Evolutionary conservation across 176 grass and related monocot genomes (phyloP), one percentile per base, ranked within the genome.

Genomic region (Cocos nucifera): DNA sequence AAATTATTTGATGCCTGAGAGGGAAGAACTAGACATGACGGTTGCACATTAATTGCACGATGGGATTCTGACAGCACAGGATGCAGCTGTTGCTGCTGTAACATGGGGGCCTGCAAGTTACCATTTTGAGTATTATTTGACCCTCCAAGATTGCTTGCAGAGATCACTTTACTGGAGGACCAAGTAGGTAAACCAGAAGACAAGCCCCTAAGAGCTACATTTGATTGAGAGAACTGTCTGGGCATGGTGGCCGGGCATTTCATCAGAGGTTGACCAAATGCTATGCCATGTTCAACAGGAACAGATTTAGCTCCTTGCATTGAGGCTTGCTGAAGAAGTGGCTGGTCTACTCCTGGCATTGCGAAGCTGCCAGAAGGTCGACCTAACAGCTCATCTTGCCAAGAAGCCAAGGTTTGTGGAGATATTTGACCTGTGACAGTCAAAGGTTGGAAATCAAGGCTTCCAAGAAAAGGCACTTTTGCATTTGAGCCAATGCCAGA

Each of bases 341-440:
- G 73, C 17, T 86, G 87, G 59, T 90, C 82, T 39, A 73, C 79
- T 82, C 20, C 63, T 62, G 86, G 61, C 69, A 86, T 54, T 16
- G 57, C 56, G 63, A 86, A 52, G 59, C 61, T 86, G 53, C 53
- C 53, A 30, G 82, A 77, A 30, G 82, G 78, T 67, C 80, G 87
- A 50, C 81, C 85, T 62, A 98, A 77, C 49, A 92, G 82, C 54
- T 98, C 94, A 74, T 93, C 85, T 68, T 98, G 87, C 57, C 89
- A 83, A 25, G 73, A 85, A 63, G 77, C 82, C 53, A 98, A 73
- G 55, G 94, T 78, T 80, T 93, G 88, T 71, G 87, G 84, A 69
- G 94, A 82, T 54, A 98, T 89, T 77, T 98, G 94, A 58, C 94
- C 85, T 26, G 85, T 73, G 69, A 79, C 88, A 55, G 83, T 82